Evolutionary conservation across 352 stramenopile genomes (phyloP).

Genomic region (Salisapilia sapeloensis): DNA sequence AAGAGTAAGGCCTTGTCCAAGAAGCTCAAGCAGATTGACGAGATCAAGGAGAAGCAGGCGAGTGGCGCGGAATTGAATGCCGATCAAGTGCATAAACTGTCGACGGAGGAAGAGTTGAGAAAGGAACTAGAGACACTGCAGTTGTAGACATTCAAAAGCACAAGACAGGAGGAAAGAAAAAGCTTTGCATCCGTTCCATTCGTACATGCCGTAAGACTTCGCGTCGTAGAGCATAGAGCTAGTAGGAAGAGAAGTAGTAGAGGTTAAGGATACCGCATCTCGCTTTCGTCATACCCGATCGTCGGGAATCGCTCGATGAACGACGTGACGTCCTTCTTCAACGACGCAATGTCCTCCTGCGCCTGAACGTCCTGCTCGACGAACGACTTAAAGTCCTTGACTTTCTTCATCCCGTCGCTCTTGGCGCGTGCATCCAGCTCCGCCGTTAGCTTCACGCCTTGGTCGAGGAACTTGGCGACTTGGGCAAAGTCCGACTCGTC

Average conservation of each 20-base stretch:
- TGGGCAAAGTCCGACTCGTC: conserved; percentile 90
- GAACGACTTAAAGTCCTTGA: conserved; percentile 78
- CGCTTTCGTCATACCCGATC: conserved; percentile 90
- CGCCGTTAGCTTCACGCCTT: conserved; percentile 86
- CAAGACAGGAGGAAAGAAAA: too few relatives aligned
- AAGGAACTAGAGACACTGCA: too few relatives aligned
- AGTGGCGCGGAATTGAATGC: conserved; percentile 59
- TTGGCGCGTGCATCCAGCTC: conserved; percentile 81
- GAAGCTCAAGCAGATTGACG: conserved; percentile 80
- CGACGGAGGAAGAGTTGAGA: conserved; percentile 36
- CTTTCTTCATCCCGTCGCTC: conserved; percentile 91
- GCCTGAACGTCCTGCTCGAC: conserved; percentile 37
- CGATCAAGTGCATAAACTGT: conserved; percentile 66
- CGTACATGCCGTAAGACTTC: too few relatives aligned
- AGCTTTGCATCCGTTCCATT: too few relatives aligned
- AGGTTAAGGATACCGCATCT: conserved; percentile 89
- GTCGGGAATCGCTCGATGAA: conserved; percentile 94
- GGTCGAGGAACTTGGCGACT: conserved; percentile 93
- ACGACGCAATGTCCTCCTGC: conserved; percentile 37
- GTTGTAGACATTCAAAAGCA: too few relatives aligned
- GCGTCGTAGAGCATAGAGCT: too few relatives aligned
- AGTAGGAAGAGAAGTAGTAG: too few relatives aligned
- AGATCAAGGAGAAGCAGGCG: conserved; percentile 61
- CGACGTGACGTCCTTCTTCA: conserved; percentile 81
- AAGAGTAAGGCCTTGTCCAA: conserved; percentile 70